Base-by-base conservation (phyloP, 495 filamentous ascomycete genomes). In the Pyrenula aspistea region DNA sequence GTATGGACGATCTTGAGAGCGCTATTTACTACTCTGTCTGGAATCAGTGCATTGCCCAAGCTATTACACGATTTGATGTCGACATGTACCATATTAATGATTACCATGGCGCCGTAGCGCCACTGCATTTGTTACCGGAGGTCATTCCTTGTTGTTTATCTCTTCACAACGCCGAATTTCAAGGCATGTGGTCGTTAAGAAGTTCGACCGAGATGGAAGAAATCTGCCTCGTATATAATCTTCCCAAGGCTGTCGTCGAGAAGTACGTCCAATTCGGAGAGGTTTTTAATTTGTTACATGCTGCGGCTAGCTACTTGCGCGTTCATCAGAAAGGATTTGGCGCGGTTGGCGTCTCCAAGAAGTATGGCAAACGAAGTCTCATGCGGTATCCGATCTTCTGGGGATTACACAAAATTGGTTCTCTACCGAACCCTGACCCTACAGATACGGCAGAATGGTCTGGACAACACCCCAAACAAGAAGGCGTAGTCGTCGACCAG, bases 31-130 rank as follows among this genome's bases (percentile, higher is more conserved):
- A 84, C 62, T 80, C 79, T 1, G 77, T 80, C 0, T 84, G 81
- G 81, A 84, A 84, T 59, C 70, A 69, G 51, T 83, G 79, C 57
- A 82, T 83, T 57, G 81, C 81, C 12, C 68, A 78, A 57, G 64
- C 79, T 0, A 76, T 83, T 56, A 70, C 12, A 31, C 73, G 78
- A 21, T 83, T 81, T 63, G 73, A 77, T 2, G 70, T 84, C 54
- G 80, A 85, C 59, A 61, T 86, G 23, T 86, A 86, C 62, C 83
- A 86, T 66, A 83, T 85, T 65, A 86, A 86, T 66, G 83, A 86
- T 60, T 86, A 85, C 67, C 83, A 86, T 60, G 83, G 83, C 19
- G 79, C 80, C 22, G 65, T 80, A 2, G 83, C 83, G 19, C 82
- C 81, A 22, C 64, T 85, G 2, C 78, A 86, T 60, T 67, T 85